Evolutionary conservation across 139 green algal genomes (phyloP), one percentile per base, ranked within the genome.

Genomic region (Pseudopediastrum boryanum): DNA sequence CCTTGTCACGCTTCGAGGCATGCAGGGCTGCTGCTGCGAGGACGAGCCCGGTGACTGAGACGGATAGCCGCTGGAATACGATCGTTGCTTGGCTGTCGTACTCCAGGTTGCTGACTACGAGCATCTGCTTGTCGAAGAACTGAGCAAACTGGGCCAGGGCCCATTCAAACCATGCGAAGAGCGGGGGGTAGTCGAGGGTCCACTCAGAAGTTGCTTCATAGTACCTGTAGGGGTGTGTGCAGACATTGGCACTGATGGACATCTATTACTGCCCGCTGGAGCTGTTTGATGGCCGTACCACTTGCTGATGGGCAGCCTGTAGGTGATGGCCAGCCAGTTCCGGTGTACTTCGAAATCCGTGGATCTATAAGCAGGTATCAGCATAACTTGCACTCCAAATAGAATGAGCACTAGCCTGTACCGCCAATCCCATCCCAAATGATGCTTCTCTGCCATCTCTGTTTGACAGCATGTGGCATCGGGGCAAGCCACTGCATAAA

Each of bases 311-410:
- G 94, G 93, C 38, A 97, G 86, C 21, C 64, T 87, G 75, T 91
- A 69, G 0, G 95, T 98, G 66, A 99, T 90, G 3, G 95, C 96
- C 25, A 98, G 77, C 95, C 95, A 99, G 86, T 98, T 97, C 21
- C 95, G 86, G 79, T 99, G 95, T 2, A 99, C 95, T 79, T 98
- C 95, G 84, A 98, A 98, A 54, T 99, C 95, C 0, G 95, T 99
- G 33, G 92, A 98, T 1, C 86, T 75, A 43, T 99, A 98, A 93
- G 8, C 39, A 3, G 66, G 31, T 29, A 66, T 68, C 56, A 87
- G 59, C 78, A 80, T 50, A 44, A 80, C 25, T 58, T 77, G 66
- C 25, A 83, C 12, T 13, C 51, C 70, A 5, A 81, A 38, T 38
- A 81, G 19, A n/a, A n/a, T 31, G 42, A 56, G 21, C 46, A 39